Evolutionary conservation across 495 filamentous ascomycete genomes (phyloP).

Genomic region (Penicillium odoratum): DNA sequence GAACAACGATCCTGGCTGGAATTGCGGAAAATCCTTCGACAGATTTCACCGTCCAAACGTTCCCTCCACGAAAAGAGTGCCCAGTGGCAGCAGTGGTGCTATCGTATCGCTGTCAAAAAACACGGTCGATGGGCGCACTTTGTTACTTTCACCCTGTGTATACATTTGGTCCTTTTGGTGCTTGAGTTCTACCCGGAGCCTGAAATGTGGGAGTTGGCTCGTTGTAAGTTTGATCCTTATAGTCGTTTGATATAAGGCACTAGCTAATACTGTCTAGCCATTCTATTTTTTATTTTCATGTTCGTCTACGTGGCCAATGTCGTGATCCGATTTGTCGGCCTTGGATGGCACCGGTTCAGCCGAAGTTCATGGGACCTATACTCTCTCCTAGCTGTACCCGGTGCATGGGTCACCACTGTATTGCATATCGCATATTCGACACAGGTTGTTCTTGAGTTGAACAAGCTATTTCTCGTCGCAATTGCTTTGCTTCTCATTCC

Average conservation of each 20-base stretch:
- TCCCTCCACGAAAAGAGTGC: constrained; percentile 70
- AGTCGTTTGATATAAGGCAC: constrained; percentile 6
- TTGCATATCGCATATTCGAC: constrained; percentile 58
- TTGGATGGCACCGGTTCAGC: constrained; percentile 90
- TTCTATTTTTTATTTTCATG: constrained; percentile 80
- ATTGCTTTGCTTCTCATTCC: constrained; percentile 92
- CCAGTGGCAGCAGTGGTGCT: constrained; percentile 88
- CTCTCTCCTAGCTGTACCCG: constrained; percentile 80
- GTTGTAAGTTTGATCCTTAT: constrained; percentile 42
- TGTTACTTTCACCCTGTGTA: constrained; percentile 73
- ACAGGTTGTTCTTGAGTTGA: constrained; percentile 69
- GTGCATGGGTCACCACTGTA: constrained; percentile 74
- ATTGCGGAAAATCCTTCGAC: constrained; percentile 85
- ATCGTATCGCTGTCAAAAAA: constrained; percentile 90
- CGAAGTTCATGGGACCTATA: constrained; percentile 96
- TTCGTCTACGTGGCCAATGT: constrained; percentile 85
- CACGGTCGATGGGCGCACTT: constrained; percentile 87
- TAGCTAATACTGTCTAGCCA: constrained; percentile 40
- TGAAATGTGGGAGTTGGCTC: constrained; percentile 59
- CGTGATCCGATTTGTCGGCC: constrained; percentile 77
- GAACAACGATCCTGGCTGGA: constrained; percentile 98
- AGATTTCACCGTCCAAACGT: constrained; percentile 90
- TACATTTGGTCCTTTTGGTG: constrained; percentile 82
- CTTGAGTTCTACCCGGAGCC: constrained; percentile 82
- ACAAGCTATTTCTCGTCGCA: constrained; percentile 91